Base-by-base conservation (phyloP, 768 basidiomycete species). In the Russula earlei region DNA sequence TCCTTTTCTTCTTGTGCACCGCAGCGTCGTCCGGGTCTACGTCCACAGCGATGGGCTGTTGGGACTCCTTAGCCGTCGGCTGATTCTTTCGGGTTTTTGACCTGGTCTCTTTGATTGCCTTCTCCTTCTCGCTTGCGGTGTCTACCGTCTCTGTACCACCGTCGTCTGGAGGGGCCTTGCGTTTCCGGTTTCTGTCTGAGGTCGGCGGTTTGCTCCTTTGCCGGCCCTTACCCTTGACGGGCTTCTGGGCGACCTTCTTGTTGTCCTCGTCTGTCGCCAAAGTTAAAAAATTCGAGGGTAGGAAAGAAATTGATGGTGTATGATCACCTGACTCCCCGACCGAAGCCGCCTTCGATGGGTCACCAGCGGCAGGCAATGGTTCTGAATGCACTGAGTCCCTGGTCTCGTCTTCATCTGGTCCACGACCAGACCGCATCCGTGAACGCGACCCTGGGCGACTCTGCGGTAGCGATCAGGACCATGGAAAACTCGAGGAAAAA, bases 141-240 rank as follows among this genome's bases (percentile, higher is more conserved):
- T 34, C 53, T 42, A 55, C 37, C 24, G 56, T 55, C 7, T 44
- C 52, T 4, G 55, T 63, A 47, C 56, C 55, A n/a, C 71, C 67
- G 7, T 62, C 59, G 1, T 61, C 65, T 37, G 22, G 29, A 6
- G 54, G 60, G 11, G 64, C 69, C 54, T 72, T 76, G 45, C 71
- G 70, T 59, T 78, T 80, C 0, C 71, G 72, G 58, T 71, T 74
- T 19, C 36, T 48, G 37, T 43, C 55, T 36, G 46, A 20, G 37
- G 38, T 33, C 11, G 48, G 12, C 8, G 56, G 36, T 36, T 49
- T 57, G 29, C 44, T 50, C 40, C 40, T 51, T 34, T 54, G 38
- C 5, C 31, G 17, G 6, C 25, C 40, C 33, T 64, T 64, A n/a
- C 55, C 19, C 53, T 59, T 61, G 27, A 43, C 48, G 29, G 61